Conservation (phyloP, 306 rosid species). For the Cicer chorassanicum region DNA sequence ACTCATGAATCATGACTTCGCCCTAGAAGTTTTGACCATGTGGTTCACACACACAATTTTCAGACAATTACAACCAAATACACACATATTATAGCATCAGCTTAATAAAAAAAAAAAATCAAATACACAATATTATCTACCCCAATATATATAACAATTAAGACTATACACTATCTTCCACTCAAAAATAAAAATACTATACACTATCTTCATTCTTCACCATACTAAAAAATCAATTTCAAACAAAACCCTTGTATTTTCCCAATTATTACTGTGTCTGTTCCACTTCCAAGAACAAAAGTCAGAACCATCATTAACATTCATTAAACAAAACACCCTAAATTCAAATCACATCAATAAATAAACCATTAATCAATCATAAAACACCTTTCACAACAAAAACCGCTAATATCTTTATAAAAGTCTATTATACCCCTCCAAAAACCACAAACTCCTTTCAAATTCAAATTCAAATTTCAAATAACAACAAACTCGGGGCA, state of each 20-base stretch:
- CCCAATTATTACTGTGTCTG: background rate
- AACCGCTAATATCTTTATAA: background rate
- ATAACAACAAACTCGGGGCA: background rate
- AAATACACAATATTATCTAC: slow-evolving; percentile 4
- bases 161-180: slow-evolving; percentile 1
- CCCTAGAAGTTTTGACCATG: background rate
- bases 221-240: background rate
- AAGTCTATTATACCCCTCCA: slow-evolving; percentile 25
- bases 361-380: background rate
- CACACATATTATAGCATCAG: background rate
- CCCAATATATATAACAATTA: background rate
- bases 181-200: background rate
- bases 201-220: background rate
- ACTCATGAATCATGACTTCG: slow-evolving; percentile 5
- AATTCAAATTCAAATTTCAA: slow-evolving; percentile 25
- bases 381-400: background rate
- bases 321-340: background rate
- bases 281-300: slow-evolving; percentile 21
- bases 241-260: slow-evolving; percentile 9
- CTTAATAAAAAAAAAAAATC: slow-evolving; percentile 1
- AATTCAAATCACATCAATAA: slow-evolving; percentile 2
- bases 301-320: background rate
- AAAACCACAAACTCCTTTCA: background rate
- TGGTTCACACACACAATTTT: too few relatives aligned
- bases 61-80: background rate